phyloP scores from a whole-genome alignment of 129 eudicot genomes.

The Centrapalus pauciflorus region DNA sequence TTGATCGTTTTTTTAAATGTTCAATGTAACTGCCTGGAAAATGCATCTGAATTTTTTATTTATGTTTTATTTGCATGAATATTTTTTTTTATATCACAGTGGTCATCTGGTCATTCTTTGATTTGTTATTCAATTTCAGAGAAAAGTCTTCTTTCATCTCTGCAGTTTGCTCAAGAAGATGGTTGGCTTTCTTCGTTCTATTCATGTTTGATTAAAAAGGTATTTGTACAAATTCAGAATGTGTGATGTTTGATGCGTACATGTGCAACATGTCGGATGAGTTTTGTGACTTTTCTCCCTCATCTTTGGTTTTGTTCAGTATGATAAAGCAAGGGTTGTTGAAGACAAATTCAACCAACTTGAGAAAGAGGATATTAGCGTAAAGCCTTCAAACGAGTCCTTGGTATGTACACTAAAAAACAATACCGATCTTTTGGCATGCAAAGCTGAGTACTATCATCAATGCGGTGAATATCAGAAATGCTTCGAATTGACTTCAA shows the following conservation, averaged over 20 bases:
- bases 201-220: slow-evolving; percentile 86
- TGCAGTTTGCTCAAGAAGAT: slow-evolving; percentile 87
- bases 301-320: slow-evolving; percentile 37
- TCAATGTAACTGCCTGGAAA: background rate
- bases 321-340: slow-evolving; percentile 64
- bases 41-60: background rate
- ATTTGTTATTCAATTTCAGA: slow-evolving; percentile 46
- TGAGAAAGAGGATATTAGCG: slow-evolving; percentile 61
- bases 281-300: slow-evolving; percentile 2
- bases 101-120: slow-evolving; percentile 23
- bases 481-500: slow-evolving; percentile 88
- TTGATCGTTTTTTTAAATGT: background rate
- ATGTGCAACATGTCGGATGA: too few species aligned
- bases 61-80: background rate
- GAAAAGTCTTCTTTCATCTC: slow-evolving; percentile 61
- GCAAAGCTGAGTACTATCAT: slow-evolving; percentile 97
- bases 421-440: slow-evolving; percentile 94
- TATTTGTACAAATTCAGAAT: slow-evolving; percentile 24
- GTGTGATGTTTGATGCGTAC: background rate
- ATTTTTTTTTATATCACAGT: slow-evolving; percentile 8
- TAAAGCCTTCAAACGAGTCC: slow-evolving; percentile 46
- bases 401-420: slow-evolving; percentile 59
- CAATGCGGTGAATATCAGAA: slow-evolving; percentile 97
- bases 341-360: slow-evolving; percentile 76
- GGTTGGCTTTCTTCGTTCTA: slow-evolving; percentile 91